These are phyloP conservation scores for Ophiocordyceps australis DNA, from an alignment of 2,329 filamentous ascomycete species.

Conservation along the genomic window DNA sequence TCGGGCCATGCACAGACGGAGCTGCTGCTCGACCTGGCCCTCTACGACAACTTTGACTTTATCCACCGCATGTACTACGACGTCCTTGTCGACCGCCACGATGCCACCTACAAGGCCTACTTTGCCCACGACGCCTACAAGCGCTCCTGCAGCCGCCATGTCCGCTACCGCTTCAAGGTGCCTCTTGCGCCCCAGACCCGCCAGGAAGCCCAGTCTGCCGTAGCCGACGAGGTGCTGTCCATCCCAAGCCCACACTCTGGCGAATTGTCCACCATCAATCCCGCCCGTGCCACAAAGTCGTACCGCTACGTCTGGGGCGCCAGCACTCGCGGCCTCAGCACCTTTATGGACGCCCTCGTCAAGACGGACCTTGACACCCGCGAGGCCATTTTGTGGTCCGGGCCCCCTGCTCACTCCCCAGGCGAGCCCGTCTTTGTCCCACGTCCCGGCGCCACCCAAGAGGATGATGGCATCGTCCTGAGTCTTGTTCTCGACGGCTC, in stretches of 20 bases:
- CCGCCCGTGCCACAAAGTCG: constrained; percentile 25
- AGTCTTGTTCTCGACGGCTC: constrained; percentile 45
- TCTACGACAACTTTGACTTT: constrained; percentile 46
- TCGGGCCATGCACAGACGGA: constrained; percentile 15
- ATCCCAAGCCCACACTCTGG: constrained; percentile 35
- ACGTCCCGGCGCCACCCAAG: constrained; percentile 19
- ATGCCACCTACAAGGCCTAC: constrained; percentile 23
- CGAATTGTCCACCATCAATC: constrained; percentile 52
- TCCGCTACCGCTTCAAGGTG: constrained; percentile 24
- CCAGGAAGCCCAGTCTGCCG: constrained; percentile 4
- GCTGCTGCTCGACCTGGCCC: constrained; percentile 46
- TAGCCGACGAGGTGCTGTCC: constrained; percentile 17
- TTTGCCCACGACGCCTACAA: constrained; percentile 20
- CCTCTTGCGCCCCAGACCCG: constrained; percentile 4
- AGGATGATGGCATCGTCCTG: constrained; percentile 46
- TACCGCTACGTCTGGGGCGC: constrained; percentile 45
- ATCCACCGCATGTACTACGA: constrained; percentile 53
- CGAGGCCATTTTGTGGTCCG: constrained; percentile 36
- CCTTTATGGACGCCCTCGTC: constrained; percentile 41
- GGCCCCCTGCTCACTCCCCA: constrained; percentile 40
- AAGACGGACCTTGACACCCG: constrained; percentile 45
- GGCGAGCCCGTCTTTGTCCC: constrained; percentile 53
- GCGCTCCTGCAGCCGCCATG: constrained; percentile 17
- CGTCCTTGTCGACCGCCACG: constrained; percentile 36
- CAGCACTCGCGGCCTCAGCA: constrained; percentile 35